Conservation (phyloP, 805 yeast genomes). For the Debaryomyces castellii region DNA sequence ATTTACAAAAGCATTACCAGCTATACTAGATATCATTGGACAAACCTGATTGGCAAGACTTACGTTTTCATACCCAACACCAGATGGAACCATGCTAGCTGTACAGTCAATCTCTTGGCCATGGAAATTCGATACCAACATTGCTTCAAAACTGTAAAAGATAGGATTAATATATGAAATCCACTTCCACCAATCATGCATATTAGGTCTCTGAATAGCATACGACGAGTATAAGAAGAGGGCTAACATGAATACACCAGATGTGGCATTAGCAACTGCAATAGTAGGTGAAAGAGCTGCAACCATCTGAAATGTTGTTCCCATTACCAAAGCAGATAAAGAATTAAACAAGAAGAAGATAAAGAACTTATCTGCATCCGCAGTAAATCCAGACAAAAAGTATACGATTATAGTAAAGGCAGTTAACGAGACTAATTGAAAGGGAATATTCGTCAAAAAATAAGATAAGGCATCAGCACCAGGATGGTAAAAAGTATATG, state of each 20-base stretch:
- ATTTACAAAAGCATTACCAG: slow-evolving; percentile 19
- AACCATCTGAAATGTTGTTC: slow-evolving; percentile 53
- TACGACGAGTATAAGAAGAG: slow-evolving; percentile 56
- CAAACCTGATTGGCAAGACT: slow-evolving; percentile 17
- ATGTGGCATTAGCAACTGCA: slow-evolving; percentile 59
- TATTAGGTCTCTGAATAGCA: slow-evolving; percentile 53
- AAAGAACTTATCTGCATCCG: slow-evolving; percentile 55
- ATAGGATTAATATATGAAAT: slow-evolving; percentile 60
- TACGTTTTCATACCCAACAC: slow-evolving; percentile 25
- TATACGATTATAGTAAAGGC: slow-evolving; percentile 51
- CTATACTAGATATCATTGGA: slow-evolving; percentile 20
- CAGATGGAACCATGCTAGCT: slow-evolving; percentile 44
- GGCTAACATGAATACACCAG: slow-evolving; percentile 48
- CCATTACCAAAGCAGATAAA: slow-evolving; percentile 50
- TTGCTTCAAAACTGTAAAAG: slow-evolving; percentile 56
- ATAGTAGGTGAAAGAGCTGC: slow-evolving; percentile 50
- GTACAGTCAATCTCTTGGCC: slow-evolving; percentile 48
- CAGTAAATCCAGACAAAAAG: slow-evolving; percentile 53
- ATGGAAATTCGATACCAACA: slow-evolving; percentile 58
- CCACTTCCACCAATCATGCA: slow-evolving; percentile 69
- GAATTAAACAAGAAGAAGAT: slow-evolving; percentile 47
- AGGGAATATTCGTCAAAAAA: slow-evolving; percentile 56
- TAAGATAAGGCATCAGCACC: slow-evolving; percentile 66
- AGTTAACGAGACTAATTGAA: slow-evolving; percentile 44
- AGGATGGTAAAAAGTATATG: slow-evolving; percentile 57